Conservation (phyloP, 2,329 filamentous ascomycete species). For the Rutstroemia sp. region DNA sequence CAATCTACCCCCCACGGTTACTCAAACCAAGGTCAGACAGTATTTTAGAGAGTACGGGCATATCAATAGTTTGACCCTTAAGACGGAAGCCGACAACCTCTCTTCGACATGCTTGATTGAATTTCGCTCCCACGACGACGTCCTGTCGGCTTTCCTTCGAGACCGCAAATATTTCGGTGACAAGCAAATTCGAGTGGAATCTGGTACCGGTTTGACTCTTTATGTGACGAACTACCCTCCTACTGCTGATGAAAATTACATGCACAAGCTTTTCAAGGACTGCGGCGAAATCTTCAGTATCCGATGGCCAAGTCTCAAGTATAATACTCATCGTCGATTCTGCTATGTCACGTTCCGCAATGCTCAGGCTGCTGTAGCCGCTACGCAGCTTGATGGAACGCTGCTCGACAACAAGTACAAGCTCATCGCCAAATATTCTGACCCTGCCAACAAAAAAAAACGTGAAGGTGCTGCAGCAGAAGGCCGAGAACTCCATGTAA, state of each 20-base stretch:
- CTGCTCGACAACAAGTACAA: constrained; percentile 60
- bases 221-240: constrained; percentile 89
- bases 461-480: constrained; percentile 79
- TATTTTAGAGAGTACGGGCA: constrained; percentile 90
- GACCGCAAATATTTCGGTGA: constrained; percentile 75
- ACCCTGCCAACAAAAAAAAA: constrained; percentile 70
- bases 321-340: constrained; percentile 81
- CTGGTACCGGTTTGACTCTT: constrained; percentile 72
- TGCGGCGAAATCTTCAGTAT: constrained; percentile 80
- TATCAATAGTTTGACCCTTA: constrained; percentile 68
- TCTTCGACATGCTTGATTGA: constrained; percentile 72
- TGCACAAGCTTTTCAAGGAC: constrained; percentile 60
- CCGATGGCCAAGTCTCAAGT: constrained; percentile 86
- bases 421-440: constrained; percentile 74
- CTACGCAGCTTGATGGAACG: constrained; percentile 65
- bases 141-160: constrained; percentile 70
- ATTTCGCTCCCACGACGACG: constrained; percentile 75
- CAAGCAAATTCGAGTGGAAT: constrained; percentile 62
- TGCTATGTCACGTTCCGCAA: constrained; percentile 90
- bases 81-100: constrained; percentile 52
- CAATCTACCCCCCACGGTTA: constrained; percentile 63
- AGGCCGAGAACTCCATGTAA: constrained; percentile 77
- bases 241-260: constrained; percentile 61
- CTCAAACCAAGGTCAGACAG: constrained; percentile 68
- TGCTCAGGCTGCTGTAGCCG: constrained; percentile 58